These are phyloP conservation scores for Geotrichum citri-aurantii DNA, from an alignment of 1,139 yeast species.

Conservation along the genomic window DNA sequence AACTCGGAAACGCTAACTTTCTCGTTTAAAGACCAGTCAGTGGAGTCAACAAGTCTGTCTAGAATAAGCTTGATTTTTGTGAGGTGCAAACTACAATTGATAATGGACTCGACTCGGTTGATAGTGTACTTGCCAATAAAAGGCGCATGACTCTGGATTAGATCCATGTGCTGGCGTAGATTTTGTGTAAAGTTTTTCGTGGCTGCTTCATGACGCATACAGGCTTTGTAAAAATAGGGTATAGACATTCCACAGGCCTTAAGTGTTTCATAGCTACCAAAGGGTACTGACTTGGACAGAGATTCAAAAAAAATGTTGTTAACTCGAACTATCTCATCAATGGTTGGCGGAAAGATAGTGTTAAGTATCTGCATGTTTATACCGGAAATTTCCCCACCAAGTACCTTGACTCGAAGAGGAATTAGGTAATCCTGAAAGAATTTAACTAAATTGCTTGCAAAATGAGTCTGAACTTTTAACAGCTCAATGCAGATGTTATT, in stretches of 20 bases:
- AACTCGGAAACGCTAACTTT: slow-evolving; percentile 40
- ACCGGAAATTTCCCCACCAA: slow-evolving; percentile 46
- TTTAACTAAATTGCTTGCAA: slow-evolving; percentile 63
- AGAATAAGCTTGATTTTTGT: slow-evolving; percentile 64
- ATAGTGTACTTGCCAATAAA: slow-evolving; percentile 42
- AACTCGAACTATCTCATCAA: slow-evolving; percentile 85
- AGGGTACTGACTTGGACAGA: slow-evolving; percentile 56
- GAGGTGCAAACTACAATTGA: slow-evolving; percentile 66
- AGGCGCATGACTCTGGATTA: slow-evolving; percentile 11
- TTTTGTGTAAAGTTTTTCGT: slow-evolving; percentile 50
- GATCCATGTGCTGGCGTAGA: slow-evolving; percentile 33
- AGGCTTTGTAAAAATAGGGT: slow-evolving; percentile 88
- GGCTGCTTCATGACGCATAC: slow-evolving; percentile 91
- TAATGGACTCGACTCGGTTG: slow-evolving; percentile 58
- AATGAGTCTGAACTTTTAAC: slow-evolving; percentile 62
- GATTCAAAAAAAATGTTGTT: slow-evolving; percentile 80
- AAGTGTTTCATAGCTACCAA: slow-evolving; percentile 67
- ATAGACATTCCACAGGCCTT: slow-evolving; percentile 73
- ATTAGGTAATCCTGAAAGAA: slow-evolving; percentile 73
- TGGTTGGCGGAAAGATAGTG: slow-evolving; percentile 84
- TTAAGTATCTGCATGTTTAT: slow-evolving; percentile 60
- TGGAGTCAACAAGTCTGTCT: slow-evolving; percentile 45
- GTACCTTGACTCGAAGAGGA: slow-evolving; percentile 66
- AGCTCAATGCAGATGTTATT: slow-evolving; percentile 61
- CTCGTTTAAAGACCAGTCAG: slow-evolving; percentile 36